Evolutionary conservation across 2,329 filamentous ascomycete species (phyloP), one percentile per base, ranked within the genome.

Genomic region (Trichophyton benhamiae): DNA sequence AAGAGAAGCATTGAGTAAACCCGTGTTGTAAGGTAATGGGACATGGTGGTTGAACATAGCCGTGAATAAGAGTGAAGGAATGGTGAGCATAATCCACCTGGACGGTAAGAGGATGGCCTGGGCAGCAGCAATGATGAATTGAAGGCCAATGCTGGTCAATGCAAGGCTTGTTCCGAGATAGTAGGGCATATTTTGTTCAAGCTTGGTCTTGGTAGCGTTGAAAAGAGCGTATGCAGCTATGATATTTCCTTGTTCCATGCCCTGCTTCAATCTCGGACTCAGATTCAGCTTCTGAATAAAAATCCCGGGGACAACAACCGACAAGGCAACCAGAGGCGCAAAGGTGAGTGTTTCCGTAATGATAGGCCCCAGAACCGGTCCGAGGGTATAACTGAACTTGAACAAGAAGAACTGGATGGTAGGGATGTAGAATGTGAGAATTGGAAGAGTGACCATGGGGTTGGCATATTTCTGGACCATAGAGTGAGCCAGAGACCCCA

Each of bases 381-480:
- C 88, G 20, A 96, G 75, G 7, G 74, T 67, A 3, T 77, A 79
- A 73, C 88, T 95, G 70, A 82, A 77, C 60, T 80, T 77, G 69
- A 86, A 87, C n/a, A 94, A 73, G 53, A 85, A 79, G 69, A 82
- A 87, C 71, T 96, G 90, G 15, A 87, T 73, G 7, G 83, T 77
- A 0, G 91, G 91, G 25, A 88, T 83, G 76, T 85, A 91, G 63
- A 87, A 81, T 3, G 90, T 88, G 48, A 94, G 75, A 7, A 95
- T 74, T 2, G 91, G 88, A 4, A 94, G 77, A 64, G 87, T 75
- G 59, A 78, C 72, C 22, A 70, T 68, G 67, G 69, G 76, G 72
- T 70, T 81, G 42, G 70, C 78, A 75, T 73, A 84, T 63, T 68
- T 72, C 63, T 73, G 71, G 7, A 76, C 70, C 11, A 80, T 76